Conservation (phyloP, 2,329 filamentous ascomycete species). For the Colletotrichum phormii region DNA sequence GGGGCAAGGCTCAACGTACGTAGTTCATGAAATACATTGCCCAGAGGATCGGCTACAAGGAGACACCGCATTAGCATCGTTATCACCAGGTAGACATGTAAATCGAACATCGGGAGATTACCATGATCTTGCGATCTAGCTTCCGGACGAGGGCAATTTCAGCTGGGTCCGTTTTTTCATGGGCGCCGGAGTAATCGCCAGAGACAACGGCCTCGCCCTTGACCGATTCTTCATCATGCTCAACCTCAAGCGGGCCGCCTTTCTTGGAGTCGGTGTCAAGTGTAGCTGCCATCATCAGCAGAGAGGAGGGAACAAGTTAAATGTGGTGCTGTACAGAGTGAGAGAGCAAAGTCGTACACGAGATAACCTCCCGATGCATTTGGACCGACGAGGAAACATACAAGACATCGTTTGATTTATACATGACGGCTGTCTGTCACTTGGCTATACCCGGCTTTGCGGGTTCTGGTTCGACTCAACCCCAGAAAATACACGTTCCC, state of each 20-base stretch:
- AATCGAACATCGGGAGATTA: background rate
- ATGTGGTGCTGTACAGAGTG: background rate
- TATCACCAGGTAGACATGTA: no score
- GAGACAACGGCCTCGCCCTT: slow-evolving; percentile 6
- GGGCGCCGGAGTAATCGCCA: slow-evolving; percentile 38
- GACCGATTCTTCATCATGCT: slow-evolving; percentile 24
- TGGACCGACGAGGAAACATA: background rate
- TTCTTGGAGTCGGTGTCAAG: background rate
- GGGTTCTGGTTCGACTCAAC: slow-evolving; percentile 5
- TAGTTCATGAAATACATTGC: slow-evolving; percentile 41
- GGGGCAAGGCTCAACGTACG: background rate
- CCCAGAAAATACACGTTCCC: slow-evolving; percentile 14
- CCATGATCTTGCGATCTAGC: slow-evolving; percentile 42
- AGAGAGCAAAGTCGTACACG: no score
- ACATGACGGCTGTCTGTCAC: background rate
- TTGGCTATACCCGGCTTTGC: slow-evolving; percentile 9
- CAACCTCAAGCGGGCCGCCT: slow-evolving; percentile 17
- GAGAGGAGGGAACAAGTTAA: background rate
- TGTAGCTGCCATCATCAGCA: background rate
- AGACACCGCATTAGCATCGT: background rate
- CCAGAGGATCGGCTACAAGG: slow-evolving; percentile 39
- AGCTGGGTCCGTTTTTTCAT: slow-evolving; percentile 40
- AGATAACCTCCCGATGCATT: background rate
- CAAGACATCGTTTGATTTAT: background rate
- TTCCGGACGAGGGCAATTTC: slow-evolving; percentile 42